These are phyloP conservation scores for Aspergillus hancockii DNA, from an alignment of 495 filamentous ascomycete species.

Conservation along the genomic window DNA sequence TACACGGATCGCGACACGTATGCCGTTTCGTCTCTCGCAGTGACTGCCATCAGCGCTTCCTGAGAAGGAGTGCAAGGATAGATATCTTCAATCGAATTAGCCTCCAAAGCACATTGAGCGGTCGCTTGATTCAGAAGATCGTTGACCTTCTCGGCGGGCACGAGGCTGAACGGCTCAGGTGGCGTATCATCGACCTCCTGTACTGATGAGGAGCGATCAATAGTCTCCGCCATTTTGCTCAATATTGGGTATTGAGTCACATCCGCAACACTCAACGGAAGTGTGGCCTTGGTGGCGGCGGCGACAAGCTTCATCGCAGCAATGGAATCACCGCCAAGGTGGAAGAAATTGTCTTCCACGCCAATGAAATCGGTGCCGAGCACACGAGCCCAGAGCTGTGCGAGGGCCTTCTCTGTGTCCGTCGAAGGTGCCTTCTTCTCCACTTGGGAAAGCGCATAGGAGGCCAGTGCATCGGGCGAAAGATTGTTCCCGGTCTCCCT, in stretches of 20 bases:
- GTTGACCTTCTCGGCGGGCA: background rate
- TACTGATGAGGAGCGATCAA: slow-evolving; percentile 24
- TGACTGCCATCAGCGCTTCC: background rate
- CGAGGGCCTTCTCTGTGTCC: slow-evolving; percentile 28
- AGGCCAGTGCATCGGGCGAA: background rate
- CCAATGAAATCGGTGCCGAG: slow-evolving; percentile 52
- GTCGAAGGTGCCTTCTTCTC: slow-evolving; percentile 16
- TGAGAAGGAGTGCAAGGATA: background rate
- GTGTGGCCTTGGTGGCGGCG: slow-evolving; percentile 28
- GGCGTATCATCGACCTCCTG: slow-evolving; percentile 8
- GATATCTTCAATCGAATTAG: background rate
- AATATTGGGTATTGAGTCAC: slow-evolving; percentile 53
- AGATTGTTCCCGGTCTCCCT: background rate
- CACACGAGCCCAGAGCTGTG: slow-evolving; percentile 36
- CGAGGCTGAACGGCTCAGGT: background rate
- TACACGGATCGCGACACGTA: slow-evolving; percentile 22
- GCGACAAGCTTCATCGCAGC: slow-evolving; percentile 57
- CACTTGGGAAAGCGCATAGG: background rate
- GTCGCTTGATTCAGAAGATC: background rate
- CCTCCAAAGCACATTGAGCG: background rate
- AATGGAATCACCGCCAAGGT: slow-evolving; percentile 63
- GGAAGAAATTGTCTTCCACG: slow-evolving; percentile 40
- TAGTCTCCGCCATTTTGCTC: slow-evolving; percentile 26
- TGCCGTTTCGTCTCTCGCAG: background rate
- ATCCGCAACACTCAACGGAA: slow-evolving; percentile 38